phyloP scores from a whole-genome alignment of 2,329 filamentous ascomycete species.

The Ascochyta fabae region DNA sequence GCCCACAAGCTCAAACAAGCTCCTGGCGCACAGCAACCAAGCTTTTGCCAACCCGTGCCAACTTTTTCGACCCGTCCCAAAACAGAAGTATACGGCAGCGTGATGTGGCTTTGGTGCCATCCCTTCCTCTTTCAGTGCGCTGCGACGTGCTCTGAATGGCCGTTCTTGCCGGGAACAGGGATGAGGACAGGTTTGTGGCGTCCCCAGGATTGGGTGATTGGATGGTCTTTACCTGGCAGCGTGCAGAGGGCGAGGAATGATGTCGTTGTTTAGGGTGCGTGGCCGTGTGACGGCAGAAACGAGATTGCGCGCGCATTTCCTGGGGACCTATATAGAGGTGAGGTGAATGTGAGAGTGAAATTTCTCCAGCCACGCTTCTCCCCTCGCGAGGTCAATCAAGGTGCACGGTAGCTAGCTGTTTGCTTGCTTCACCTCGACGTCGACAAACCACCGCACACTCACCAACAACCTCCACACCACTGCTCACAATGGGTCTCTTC shows the following conservation, averaged over 20 bases:
- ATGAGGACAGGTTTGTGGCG: slow-evolving; percentile 42
- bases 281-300: slow-evolving; percentile 12
- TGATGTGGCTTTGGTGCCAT: slow-evolving; percentile 14
- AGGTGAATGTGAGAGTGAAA: not conserved
- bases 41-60: slow-evolving; percentile 28
- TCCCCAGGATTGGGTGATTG: slow-evolving; percentile 15
- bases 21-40: slow-evolving; percentile 22
- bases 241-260: slow-evolving; percentile 22
- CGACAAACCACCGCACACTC: not conserved
- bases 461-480: slow-evolving; percentile 5
- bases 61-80: slow-evolving; percentile 8
- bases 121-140: slow-evolving; percentile 9
- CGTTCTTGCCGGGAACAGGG: slow-evolving; percentile 23
- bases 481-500: slow-evolving; percentile 47
- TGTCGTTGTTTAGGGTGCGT: slow-evolving; percentile 15
- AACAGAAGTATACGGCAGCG: slow-evolving; percentile 3
- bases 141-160: slow-evolving; percentile 11
- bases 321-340: slow-evolving; percentile 11
- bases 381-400: slow-evolving; percentile 1
- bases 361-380: slow-evolving; percentile 2
- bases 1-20: slow-evolving; percentile 25
- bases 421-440: slow-evolving; percentile 10
- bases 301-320: not conserved
- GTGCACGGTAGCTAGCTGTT: slow-evolving; percentile 9
- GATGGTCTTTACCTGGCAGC: slow-evolving; percentile 7